Evolutionary conservation across 352 stramenopile species (phyloP).

Genomic region (Bremia lactucae): DNA sequence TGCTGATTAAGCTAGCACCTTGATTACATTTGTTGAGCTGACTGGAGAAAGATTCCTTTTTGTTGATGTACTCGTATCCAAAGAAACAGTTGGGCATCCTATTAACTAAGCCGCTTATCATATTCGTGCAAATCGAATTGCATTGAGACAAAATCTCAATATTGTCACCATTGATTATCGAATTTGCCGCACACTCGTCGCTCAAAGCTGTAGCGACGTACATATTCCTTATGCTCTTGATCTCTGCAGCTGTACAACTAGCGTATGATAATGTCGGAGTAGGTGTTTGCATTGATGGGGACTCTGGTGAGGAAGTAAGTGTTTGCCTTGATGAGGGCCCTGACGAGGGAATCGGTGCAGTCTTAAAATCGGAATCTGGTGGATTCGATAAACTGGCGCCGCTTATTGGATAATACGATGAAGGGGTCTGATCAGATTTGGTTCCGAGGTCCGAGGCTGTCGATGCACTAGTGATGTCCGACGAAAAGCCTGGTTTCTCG

Average conservation of each 20-base stretch:
- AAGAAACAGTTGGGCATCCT: slow-evolving; percentile 27
- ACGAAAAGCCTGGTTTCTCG: background rate
- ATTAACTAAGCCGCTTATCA: slow-evolving; percentile 8
- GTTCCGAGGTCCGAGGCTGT: too few relatives aligned
- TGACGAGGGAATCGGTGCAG: background rate
- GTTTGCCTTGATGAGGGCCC: slow-evolving; percentile 2
- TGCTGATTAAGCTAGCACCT: background rate
- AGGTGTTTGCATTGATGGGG: slow-evolving; percentile 1
- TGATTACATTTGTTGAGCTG: slow-evolving; percentile 6
- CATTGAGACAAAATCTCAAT: slow-evolving; percentile 23
- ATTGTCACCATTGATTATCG: slow-evolving; percentile 6
- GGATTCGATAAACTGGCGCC: too few relatives aligned
- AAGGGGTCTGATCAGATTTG: too few relatives aligned
- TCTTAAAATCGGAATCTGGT: slow-evolving; percentile 1
- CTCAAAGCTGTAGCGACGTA: slow-evolving; percentile 15
- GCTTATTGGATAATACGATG: too few relatives aligned
- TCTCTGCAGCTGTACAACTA: slow-evolving; percentile 10
- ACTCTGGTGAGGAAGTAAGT: slow-evolving; percentile 1
- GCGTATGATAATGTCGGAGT: background rate
- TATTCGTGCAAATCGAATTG: slow-evolving; percentile 13
- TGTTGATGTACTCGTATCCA: slow-evolving; percentile 22
- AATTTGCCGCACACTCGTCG: slow-evolving; percentile 12
- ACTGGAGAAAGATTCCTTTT: slow-evolving; percentile 17
- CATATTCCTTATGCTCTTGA: slow-evolving; percentile 6
- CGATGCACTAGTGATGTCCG: background rate